Evolutionary conservation across 768 basidiomycete genomes (phyloP).

Genomic region (Cystofilobasidium ferigula): DNA sequence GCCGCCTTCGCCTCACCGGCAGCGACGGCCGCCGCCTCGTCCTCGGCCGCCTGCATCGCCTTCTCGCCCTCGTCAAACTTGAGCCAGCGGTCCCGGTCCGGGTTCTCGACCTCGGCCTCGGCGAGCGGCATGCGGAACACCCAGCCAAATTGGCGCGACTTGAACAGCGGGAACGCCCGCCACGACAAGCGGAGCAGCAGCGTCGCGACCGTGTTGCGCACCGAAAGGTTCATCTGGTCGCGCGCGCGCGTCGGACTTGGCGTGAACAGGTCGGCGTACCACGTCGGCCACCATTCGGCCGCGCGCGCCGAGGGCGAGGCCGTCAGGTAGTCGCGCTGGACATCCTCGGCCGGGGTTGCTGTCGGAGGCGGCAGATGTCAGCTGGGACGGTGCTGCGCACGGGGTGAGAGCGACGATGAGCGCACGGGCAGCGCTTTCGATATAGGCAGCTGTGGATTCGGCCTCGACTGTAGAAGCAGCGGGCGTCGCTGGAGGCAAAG

Average conservation of each 20-base stretch:
- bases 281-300: slow-evolving; percentile 65
- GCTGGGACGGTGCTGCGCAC: too few species aligned
- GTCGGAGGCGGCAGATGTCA: too few species aligned
- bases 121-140: slow-evolving; percentile 59
- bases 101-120: slow-evolving; percentile 16
- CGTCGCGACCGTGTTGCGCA: slow-evolving; percentile 69
- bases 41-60: not conserved
- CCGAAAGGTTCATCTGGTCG: slow-evolving; percentile 72
- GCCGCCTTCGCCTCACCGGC: slow-evolving; percentile 28
- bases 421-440: too few species aligned
- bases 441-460: too few species aligned
- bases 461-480: too few species aligned
- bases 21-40: not conserved
- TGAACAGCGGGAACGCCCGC: slow-evolving; percentile 71
- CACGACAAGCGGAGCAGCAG: slow-evolving; percentile 77
- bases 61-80: not conserved
- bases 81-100: slow-evolving; percentile 5
- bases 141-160: slow-evolving; percentile 85
- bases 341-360: slow-evolving; percentile 14
- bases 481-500: too few species aligned
- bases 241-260: slow-evolving; percentile 55
- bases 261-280: slow-evolving; percentile 75
- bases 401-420: too few species aligned
- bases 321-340: not conserved
- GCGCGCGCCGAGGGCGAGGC: slow-evolving; percentile 24